Conservation (phyloP, 2,329 filamentous ascomycete genomes). For the Acephala macrosclerotiorum region DNA sequence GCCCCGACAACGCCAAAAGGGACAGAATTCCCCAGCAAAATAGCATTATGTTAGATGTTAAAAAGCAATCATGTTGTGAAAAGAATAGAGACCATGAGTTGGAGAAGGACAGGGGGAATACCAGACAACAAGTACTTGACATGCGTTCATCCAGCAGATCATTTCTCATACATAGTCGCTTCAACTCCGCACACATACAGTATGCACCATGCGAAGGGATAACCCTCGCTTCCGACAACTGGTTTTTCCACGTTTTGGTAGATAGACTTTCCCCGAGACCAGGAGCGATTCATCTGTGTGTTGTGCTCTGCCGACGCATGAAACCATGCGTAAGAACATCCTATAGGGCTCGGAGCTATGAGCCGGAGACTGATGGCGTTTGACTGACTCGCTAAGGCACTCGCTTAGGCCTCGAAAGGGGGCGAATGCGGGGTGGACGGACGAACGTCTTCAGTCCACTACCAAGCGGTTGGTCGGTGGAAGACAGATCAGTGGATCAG, state of each 20-base stretch:
- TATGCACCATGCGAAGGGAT: neutral
- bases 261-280: neutral
- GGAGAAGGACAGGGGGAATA: neutral
- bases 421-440: neutral
- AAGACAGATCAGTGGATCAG: neutral
- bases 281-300: neutral
- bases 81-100: neutral
- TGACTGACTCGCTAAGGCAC: neutral
- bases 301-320: neutral
- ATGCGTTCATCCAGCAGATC: neutral
- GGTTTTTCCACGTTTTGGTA: neutral
- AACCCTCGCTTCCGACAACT: neutral
- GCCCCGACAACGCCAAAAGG: neutral
- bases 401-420: neutral
- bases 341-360: neutral
- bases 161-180: neutral
- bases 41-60: neutral
- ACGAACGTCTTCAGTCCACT: neutral
- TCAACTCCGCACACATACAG: neutral
- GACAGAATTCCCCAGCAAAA: neutral
- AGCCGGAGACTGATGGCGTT: neutral
- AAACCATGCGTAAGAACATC: neutral
- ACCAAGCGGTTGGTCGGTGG: neutral
- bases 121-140: neutral
- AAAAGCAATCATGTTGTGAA: neutral